phyloP scores from a whole-genome alignment of 495 filamentous ascomycete genomes.

The Tuber melanosporum region DNA sequence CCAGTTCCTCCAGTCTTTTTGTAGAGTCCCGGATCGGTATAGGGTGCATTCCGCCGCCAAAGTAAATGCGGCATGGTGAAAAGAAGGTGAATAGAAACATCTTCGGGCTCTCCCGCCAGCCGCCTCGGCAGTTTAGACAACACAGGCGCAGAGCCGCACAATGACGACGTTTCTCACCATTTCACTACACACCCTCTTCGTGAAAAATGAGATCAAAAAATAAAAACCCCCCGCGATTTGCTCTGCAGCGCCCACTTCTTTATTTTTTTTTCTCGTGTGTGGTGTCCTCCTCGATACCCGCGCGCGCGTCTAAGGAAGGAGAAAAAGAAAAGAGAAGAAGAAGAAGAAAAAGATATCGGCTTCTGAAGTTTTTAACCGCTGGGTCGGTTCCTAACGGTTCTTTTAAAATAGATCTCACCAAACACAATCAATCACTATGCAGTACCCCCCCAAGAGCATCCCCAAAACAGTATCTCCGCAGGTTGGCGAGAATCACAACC shows the following conservation, averaged over 20 bases:
- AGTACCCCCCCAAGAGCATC: not conserved
- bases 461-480: not conserved
- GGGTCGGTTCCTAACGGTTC: conserved; percentile 8
- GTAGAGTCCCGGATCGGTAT: not conserved
- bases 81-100: not conserved
- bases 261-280: not conserved
- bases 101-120: not conserved
- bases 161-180: conserved; percentile 15
- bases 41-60: not conserved
- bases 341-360: conserved; percentile 3
- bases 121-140: conserved; percentile 20
- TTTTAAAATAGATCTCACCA: conserved; percentile 32
- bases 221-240: not conserved
- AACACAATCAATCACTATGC: conserved; percentile 1
- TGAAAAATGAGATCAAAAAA: not conserved
- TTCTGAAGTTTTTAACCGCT: conserved; percentile 23
- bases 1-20: not conserved
- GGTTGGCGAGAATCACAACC: not conserved
- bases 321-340: not conserved
- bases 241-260: not conserved
- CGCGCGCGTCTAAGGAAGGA: conserved; percentile 16
- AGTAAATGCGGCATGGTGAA: not conserved
- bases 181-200: conserved; percentile 2
- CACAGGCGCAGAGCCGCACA: conserved; percentile 20
- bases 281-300: conserved; percentile 26